Base-by-base conservation (phyloP, 768 basidiomycete species). In the Mycena sanguinolenta region DNA sequence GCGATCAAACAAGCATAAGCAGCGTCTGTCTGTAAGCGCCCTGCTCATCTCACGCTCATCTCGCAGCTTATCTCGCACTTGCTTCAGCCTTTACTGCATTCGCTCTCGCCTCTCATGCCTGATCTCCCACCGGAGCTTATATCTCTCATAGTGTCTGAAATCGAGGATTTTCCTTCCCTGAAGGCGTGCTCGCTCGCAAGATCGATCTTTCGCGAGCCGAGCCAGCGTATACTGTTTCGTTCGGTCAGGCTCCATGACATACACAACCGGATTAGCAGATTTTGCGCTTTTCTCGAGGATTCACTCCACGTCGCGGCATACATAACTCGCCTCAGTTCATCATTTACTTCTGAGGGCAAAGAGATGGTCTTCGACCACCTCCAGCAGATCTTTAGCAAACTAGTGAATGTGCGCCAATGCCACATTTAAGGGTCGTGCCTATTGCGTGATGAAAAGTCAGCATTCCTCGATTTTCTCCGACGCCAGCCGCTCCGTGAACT, bases 401-500 rank as follows among this genome's bases (percentile, higher is more conserved):
- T 58, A 23, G 9, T 1, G 23, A 38, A 58, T 58, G 57, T 58
- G 34, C 36, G 25, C 36, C 12, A n/a, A 14, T 58, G 57, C 36
- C 9, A 2, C 13, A 36, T 57, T 23, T 21, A 13, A 2, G 4
- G 27, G 23, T 17, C 25, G 7, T 19, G 1, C 38, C 32, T 36
- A n/a, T n/a, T n/a, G n/a, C n/a, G n/a, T n/a, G n/a, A n/a, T n/a
- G 10, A 23, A 7, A 38, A n/a, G 3, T 38, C n/a, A 9, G 12
- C 34, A 10, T 5, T 57, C 12, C 23, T 42, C 4, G 27, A 59
- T 30, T 42, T 59, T 30, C 38, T 59, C 6, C 13, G 39, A 27
- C 58, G 39, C 23, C 25, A 59, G 39, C 58, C 58, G 4, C 39
- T 59, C n/a, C 39, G 36, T 27, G 58, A 59, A 9, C 27, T 59